These are phyloP conservation scores for Termitomyces sp. DNA, from an alignment of 768 basidiomycete genomes.

Conservation along the genomic window DNA sequence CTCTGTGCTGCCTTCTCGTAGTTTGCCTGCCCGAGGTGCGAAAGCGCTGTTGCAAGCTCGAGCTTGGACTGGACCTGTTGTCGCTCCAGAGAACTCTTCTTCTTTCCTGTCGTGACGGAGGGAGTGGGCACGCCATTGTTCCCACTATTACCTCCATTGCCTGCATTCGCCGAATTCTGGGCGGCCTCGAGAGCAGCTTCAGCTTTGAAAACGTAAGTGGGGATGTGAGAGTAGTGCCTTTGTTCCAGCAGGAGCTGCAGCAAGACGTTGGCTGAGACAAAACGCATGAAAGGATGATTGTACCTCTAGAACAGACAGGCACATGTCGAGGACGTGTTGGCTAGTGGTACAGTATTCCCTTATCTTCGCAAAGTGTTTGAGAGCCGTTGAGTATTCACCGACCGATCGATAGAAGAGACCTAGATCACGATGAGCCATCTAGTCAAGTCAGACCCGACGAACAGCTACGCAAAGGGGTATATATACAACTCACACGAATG, in stretches of 20 bases:
- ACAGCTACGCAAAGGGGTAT: neutral
- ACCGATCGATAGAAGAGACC: slow-evolving; percentile 73
- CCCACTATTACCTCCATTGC: slow-evolving; percentile 20
- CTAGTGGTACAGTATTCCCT: slow-evolving; percentile 91
- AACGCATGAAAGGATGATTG: slow-evolving; percentile 2
- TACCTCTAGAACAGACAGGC: slow-evolving; percentile 79
- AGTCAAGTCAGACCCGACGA: slow-evolving; percentile 7
- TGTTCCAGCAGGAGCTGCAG: slow-evolving; percentile 80
- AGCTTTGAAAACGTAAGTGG: slow-evolving; percentile 96
- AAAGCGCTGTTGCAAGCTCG: slow-evolving; percentile 77
- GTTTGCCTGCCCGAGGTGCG: slow-evolving; percentile 64
- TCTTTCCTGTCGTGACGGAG: slow-evolving; percentile 33
- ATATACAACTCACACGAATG: slow-evolving; percentile 68
- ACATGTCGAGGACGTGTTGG: slow-evolving; percentile 93
- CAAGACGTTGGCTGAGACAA: neutral
- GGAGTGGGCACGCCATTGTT: slow-evolving; percentile 15
- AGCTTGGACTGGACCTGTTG: slow-evolving; percentile 76
- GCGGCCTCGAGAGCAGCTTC: slow-evolving; percentile 82
- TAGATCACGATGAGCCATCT: slow-evolving; percentile 92
- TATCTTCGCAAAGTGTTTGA: slow-evolving; percentile 87
- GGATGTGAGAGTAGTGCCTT: slow-evolving; percentile 80
- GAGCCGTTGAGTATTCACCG: slow-evolving; percentile 68
- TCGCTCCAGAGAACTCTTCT: slow-evolving; percentile 55
- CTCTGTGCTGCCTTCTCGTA: slow-evolving; percentile 80
- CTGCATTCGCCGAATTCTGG: slow-evolving; percentile 28